Base-by-base conservation (phyloP, 2,329 filamentous ascomycete species). In the Penicillium sumatraense region DNA sequence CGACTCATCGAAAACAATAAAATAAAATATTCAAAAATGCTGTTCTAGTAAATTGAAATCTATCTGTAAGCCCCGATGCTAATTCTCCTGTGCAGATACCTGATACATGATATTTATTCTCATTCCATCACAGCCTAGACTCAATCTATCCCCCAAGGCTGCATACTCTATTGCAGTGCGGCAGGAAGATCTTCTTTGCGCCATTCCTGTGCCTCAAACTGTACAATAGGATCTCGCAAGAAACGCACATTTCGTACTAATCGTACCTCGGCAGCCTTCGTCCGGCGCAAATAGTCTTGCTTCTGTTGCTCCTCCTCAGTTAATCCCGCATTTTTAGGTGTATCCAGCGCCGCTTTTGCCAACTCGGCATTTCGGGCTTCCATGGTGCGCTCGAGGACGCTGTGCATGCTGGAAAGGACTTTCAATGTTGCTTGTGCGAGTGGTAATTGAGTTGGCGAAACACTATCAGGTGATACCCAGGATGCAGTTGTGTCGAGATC, bases 391-490 rank as follows among this genome's bases (percentile, higher is more conserved):
- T 81, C 80, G 41, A 99, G 79, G 35, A 98, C 86, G 64, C 88
- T 86, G 70, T 97, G 91, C 93, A 99, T 98, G 69, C 89, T 95
- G 8, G 90, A 91, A 23, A 98, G 78, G 5, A 96, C 93, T 78
- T 89, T 95, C 75, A 95, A 90, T 2, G 88, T 86, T 0, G 95
- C 92, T 59, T 83, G 85, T 1, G 93, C 93, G 10, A 99, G 83
- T 3, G 95, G 95, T 48, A 98, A 77, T 5, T 95, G 86, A 10
- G 82, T 79, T 1, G 89, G 81, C 1, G 75, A 65, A 0, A 96
- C 88, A 10, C 81, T 79, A 68, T 98, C 92, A 0, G 83, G 84
- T 57, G 88, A 91, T 45, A 89, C 78, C 95, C 95, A 99, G 58
- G 86, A 86, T 5, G 78, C 74, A 2, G 75, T 83, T 7, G 78